phyloP scores from a whole-genome alignment of 768 basidiomycete species.

The Suillus lakei region DNA sequence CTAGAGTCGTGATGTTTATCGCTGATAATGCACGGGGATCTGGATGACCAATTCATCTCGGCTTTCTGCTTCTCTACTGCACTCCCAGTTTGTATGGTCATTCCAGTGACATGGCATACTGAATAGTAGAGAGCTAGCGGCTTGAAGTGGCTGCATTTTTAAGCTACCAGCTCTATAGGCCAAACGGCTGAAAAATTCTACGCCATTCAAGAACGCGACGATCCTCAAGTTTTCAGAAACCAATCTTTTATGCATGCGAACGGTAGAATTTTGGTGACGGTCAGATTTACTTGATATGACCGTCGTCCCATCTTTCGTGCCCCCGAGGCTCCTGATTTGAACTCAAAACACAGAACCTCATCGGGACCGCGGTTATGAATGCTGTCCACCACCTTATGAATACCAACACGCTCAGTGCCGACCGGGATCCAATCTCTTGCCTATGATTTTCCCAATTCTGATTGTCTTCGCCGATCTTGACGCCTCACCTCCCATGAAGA shows the following conservation, averaged over 20 bases:
- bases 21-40: not conserved
- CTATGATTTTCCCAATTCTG: not conserved
- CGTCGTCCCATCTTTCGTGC: not conserved
- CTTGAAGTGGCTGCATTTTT: not conserved
- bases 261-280: not conserved
- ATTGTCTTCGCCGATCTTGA: conserved; percentile 1
- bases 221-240: not conserved
- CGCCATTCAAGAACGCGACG: not conserved
- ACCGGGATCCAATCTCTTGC: conserved; percentile 4
- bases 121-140: not conserved
- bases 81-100: not conserved
- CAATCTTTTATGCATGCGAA: not conserved
- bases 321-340: not conserved
- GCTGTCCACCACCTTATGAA: not conserved
- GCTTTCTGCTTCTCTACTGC: not conserved
- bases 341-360: not conserved
- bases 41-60: not conserved
- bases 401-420: not conserved
- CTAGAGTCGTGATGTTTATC: not conserved
- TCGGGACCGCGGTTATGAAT: not conserved
- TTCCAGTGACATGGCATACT: not conserved
- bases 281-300: not conserved
- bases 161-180: no score
- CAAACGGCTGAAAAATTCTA: not conserved
- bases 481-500: conserved; percentile 1